phyloP scores from a whole-genome alignment of 2,329 filamentous ascomycete genomes.

The Ceratocystis smalleyi region DNA sequence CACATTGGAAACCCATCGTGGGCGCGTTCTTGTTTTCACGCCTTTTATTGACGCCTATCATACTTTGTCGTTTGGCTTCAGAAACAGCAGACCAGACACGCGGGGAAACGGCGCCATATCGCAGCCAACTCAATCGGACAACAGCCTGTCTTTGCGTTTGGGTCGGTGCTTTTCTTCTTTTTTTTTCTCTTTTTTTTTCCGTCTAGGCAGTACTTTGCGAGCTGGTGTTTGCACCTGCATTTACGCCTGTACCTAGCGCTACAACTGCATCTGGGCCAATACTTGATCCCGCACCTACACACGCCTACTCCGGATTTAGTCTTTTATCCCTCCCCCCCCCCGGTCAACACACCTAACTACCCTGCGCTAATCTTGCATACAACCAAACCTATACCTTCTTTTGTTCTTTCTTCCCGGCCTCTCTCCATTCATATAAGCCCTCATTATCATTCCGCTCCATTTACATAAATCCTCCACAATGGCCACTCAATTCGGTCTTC shows the following conservation, averaged over 20 bases:
- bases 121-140: too few species aligned
- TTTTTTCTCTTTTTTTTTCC: not conserved
- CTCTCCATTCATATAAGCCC: not conserved
- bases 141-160: not conserved
- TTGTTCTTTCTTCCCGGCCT: not conserved
- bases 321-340: not conserved
- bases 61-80: not conserved
- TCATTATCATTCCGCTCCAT: not conserved
- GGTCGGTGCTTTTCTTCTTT: not conserved
- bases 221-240: not conserved
- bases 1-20: constrained; percentile 1
- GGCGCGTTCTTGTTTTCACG: not conserved
- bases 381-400: not conserved
- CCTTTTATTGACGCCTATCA: not conserved
- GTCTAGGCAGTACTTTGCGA: not conserved
- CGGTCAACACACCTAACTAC: not conserved
- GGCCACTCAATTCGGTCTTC: not conserved
- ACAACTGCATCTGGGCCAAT: not conserved
- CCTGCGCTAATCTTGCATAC: not conserved
- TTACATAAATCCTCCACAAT: constrained; percentile 6
- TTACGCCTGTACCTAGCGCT: not conserved
- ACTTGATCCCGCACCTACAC: not conserved
- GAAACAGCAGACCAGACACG: too few species aligned
- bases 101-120: too few species aligned
- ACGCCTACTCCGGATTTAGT: constrained; percentile 1